Evolutionary conservation across 441 rosid species (phyloP), one percentile per base, ranked within the genome.

Genomic region (Eutrema salsugineum): DNA sequence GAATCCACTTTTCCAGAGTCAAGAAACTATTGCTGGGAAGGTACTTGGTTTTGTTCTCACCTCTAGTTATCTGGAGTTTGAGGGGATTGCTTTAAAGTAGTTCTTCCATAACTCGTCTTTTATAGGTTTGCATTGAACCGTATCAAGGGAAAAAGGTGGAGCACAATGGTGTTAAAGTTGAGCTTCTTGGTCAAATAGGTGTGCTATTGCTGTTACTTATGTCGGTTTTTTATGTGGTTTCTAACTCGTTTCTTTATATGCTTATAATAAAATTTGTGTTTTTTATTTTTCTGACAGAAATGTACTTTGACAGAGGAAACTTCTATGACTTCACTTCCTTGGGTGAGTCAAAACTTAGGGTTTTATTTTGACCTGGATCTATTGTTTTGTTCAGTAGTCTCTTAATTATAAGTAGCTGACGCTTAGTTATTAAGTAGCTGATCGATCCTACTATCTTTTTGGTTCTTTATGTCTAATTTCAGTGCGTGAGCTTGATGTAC

Each of bases 121-220:
- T 66, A 63, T 65, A 93, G 99, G 84, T 96, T 65, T 81, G 82
- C 42, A 74, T 96, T 66, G 99, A 93, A 68, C 97, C 98, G 59
- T 51, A 83, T 68, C 97, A 83, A 80, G 99, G 98, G 81, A 91
- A 93, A 80, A 96, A 91, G 78, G 88, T 91, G 66, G 99, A 96
- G 64, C 99, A 93, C 72, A 85, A 84, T 68, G 99, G 99, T 80
- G 86, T 93, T 35, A 96, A 91, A 84, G 86, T 93, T 71, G 98
- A 96, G 82, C 97, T 96, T 66, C 99, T 93, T 51, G 98, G 98
- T 77, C 99, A 96, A 83, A 96, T 93, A 83, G 97, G 98, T 93
- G 53, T 74, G 88, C 22, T 57, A 19, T 43, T 59, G 33, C 46
- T 10, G n/a, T 30, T 54, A 49, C 39, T 73, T 28, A 16, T 47